Evolutionary conservation across 805 yeast species (phyloP), one percentile per base, ranked within the genome.

Genomic region (Kazachstania psychrophila): DNA sequence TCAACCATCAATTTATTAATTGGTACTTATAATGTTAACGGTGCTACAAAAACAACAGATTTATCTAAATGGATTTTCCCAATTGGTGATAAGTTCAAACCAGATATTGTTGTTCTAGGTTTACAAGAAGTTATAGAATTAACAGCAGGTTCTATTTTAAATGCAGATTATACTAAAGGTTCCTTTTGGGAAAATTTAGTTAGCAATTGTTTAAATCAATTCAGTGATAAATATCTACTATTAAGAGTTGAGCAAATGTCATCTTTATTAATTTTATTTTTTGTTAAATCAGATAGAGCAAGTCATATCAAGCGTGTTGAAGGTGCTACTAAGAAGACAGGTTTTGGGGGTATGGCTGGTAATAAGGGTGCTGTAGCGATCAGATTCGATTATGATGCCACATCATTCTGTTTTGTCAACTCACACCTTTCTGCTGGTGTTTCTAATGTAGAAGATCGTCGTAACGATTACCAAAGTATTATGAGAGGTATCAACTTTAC

Each of bases 321-420:
- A 47, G 96, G 96, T n/a, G 73, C 88, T n/a, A 73, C 83, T 10
- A 89, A 88, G 51, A 89, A 89, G 60, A 89, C 97, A 0, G 98
- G 97, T 0, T 65, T 92, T 37, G 96, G 96, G 26, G 98, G 98
- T 31, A 89, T 92, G 64, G 76, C 97, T 0, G 98, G 96, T 13
- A 89, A 92, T 57, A 89, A 89, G 58, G 98, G 98, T 31, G 96
- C 94, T 4, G 94, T 88, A 42, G 96, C 95, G 0, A 85, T 92
- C 12, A 70, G 96, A 42, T 83, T 89, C 60, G 75, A 80, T 34
- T 85, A 72, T 58, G 92, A 92, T 1, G 72, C 77, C 23, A 80
- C 95, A 0, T 68, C 81, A 2, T 79, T 87, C 51, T 87, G 94
- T 44, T 75, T 87, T 52, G 72, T 92, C 19, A 89, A 92, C 36